Base-by-base conservation (phyloP, 768 basidiomycete genomes). In the Kwoniella newhampshirensis region DNA sequence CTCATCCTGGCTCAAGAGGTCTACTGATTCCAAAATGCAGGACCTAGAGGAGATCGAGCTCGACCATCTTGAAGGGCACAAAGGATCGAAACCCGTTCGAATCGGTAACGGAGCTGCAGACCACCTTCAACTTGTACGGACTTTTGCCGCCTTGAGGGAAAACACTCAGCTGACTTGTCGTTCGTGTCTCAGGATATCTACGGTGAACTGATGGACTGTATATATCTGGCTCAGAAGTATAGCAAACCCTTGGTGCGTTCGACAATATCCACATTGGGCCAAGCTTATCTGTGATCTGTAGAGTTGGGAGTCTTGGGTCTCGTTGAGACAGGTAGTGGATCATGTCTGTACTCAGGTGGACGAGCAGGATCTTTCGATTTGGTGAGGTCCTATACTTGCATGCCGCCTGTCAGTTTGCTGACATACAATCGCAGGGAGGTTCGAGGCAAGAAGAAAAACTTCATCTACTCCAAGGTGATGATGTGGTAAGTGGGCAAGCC, bases 91-190 rank as follows among this genome's bases (percentile, higher is more conserved):
- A 53, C 78, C 77, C 1, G 79, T 79, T 7, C 62, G 77, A 11
- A 91, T 99, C 55, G 94, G 94, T 4, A 99, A 99, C 73, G 94
- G 94, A 3, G 94, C 94, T 0, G 91, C 91, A 2, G 87, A 92
- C 73, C 93, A 97, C 74, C 75, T 96, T 9, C 93, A 98, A 70
- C 78, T 93, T 66, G 90, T 89, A 57, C 62, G 78, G 58, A 21
- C 26, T 13, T 17, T 51, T 23, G 48, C 13, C 4, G 23, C 25
- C 18, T 11, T 15, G 9, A 15, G n/a, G n/a, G n/a, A n/a, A n/a
- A n/a, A n/a, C n/a, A n/a, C n/a, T n/a, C n/a, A 6, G 32, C 32
- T 32, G 32, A 32, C 32, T 6, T 32, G 13, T 32, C 7, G 32
- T 32, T 32, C 32, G 6, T 6, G 7, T 32, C 21, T 27, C 60